phyloP scores from a whole-genome alignment of 2,329 filamentous ascomycete species.

The Sarocladium brachiariae region DNA sequence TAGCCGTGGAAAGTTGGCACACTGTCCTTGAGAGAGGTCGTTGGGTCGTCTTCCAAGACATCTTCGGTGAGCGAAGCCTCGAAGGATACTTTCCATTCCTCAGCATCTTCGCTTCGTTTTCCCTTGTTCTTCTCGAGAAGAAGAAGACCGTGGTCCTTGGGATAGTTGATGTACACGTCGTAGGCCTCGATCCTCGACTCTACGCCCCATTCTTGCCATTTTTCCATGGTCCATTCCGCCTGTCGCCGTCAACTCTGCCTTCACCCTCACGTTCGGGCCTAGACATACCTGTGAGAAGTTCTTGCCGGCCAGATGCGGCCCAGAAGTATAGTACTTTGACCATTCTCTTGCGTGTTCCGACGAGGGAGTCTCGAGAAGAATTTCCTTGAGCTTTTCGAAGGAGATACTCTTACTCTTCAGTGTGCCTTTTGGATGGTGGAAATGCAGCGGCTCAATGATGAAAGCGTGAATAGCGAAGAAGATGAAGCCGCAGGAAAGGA shows the following conservation, averaged over 20 bases:
- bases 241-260: slow-evolving; percentile 21
- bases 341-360: slow-evolving; percentile 57
- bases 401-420: slow-evolving; percentile 20
- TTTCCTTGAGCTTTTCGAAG: slow-evolving; percentile 46
- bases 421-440: slow-evolving; percentile 25
- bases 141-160: slow-evolving; percentile 61
- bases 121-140: slow-evolving; percentile 46
- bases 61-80: slow-evolving; percentile 81
- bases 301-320: slow-evolving; percentile 68
- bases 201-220: slow-evolving; percentile 67
- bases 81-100: slow-evolving; percentile 58
- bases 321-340: slow-evolving; percentile 72
- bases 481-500: slow-evolving; percentile 43
- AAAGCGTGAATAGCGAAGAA: slow-evolving; percentile 43
- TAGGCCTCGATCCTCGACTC: slow-evolving; percentile 59
- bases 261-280: no score
- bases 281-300: slow-evolving; percentile 66
- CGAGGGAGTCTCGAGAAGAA: slow-evolving; percentile 53
- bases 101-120: slow-evolving; percentile 24
- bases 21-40: slow-evolving; percentile 62
- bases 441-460: slow-evolving; percentile 29
- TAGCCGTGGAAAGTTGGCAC: slow-evolving; percentile 94
- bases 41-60: slow-evolving; percentile 74
- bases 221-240: slow-evolving; percentile 68
- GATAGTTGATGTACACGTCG: slow-evolving; percentile 76